Evolutionary conservation across 1,284 basidiomycete genomes (phyloP).

Genomic region (Omphalotus olearius): DNA sequence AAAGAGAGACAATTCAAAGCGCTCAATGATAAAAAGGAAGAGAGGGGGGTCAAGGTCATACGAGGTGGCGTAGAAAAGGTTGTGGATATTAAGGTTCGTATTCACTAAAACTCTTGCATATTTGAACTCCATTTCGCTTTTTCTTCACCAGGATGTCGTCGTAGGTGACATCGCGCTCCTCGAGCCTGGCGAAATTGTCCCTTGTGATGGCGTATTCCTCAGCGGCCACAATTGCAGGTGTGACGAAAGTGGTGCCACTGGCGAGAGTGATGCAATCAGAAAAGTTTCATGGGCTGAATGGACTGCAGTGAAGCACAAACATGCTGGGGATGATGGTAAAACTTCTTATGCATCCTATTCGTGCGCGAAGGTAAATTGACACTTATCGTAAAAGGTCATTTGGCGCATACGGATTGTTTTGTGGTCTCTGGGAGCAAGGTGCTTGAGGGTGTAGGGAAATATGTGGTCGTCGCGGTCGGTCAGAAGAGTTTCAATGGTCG

Average conservation of each 20-base stretch:
- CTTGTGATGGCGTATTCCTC: conserved; percentile 94
- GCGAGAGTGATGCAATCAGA: conserved; percentile 93
- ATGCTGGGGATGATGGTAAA: conserved; percentile 19
- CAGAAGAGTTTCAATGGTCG: conserved; percentile 92
- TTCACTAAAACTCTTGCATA: neutral
- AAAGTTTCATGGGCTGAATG: conserved; percentile 84
- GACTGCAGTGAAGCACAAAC: conserved; percentile 38
- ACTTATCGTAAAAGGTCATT: conserved; percentile 10
- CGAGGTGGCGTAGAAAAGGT: conserved; percentile 78
- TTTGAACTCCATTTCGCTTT: conserved; percentile 15
- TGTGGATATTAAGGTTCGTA: conserved; percentile 70
- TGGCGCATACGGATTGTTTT: conserved; percentile 86
- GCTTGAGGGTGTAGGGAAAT: conserved; percentile 90
- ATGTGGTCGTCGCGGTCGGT: conserved; percentile 91
- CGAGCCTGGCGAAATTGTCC: conserved; percentile 94
- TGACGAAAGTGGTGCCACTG: conserved; percentile 95
- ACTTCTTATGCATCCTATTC: neutral
- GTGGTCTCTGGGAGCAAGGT: conserved; percentile 93
- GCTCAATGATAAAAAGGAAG: conserved; percentile 95
- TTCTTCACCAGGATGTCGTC: conserved; percentile 88
- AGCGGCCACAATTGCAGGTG: conserved; percentile 92
- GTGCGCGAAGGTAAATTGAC: neutral
- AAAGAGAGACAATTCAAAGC: conserved; percentile 94
- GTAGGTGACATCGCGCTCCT: conserved; percentile 92
- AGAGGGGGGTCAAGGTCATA: conserved; percentile 89